Evolutionary conservation across 2,329 filamentous ascomycete genomes (phyloP).

Genomic region (Lecanicillium sp.): DNA sequence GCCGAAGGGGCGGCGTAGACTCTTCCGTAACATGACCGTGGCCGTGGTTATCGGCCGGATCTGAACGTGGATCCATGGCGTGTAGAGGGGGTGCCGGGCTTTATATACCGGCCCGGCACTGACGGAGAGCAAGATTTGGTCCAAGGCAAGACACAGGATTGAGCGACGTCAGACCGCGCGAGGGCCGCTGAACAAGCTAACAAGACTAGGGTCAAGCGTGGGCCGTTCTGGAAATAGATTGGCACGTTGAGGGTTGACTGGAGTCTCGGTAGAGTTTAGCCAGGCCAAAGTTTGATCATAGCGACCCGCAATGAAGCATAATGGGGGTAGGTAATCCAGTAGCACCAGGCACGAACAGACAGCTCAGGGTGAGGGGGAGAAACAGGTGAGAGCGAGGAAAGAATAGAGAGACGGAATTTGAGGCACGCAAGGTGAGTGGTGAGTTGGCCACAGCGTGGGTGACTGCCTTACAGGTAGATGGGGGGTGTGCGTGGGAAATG

Average conservation of each 20-base stretch:
- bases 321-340: slow-evolving; percentile 15
- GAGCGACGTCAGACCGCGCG: slow-evolving; percentile 5
- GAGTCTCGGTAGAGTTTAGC: slow-evolving; percentile 25
- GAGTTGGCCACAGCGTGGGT: no score
- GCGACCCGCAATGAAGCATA: slow-evolving; percentile 25
- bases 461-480: no score
- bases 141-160: not conserved
- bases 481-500: no score
- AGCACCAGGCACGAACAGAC: no score
- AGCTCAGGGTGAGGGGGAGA: slow-evolving; percentile 7
- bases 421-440: no score
- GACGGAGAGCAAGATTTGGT: slow-evolving; percentile 1
- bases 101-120: slow-evolving; percentile 15
- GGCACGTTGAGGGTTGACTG: slow-evolving; percentile 8
- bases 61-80: slow-evolving; percentile 25
- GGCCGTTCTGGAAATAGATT: not conserved
- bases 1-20: slow-evolving; percentile 28
- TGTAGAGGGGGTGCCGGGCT: slow-evolving; percentile 8
- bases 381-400: slow-evolving; percentile 6
- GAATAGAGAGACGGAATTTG: slow-evolving; percentile 8
- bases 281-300: slow-evolving; percentile 24
- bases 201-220: not conserved
- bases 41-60: slow-evolving; percentile 23
- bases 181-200: slow-evolving; percentile 2
- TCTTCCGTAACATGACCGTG: slow-evolving; percentile 19